Evolutionary conservation across 202 grass and related monocot species (phyloP), one percentile per base, ranked within the genome.

Genomic region (Dendrocalamus latiflorus): DNA sequence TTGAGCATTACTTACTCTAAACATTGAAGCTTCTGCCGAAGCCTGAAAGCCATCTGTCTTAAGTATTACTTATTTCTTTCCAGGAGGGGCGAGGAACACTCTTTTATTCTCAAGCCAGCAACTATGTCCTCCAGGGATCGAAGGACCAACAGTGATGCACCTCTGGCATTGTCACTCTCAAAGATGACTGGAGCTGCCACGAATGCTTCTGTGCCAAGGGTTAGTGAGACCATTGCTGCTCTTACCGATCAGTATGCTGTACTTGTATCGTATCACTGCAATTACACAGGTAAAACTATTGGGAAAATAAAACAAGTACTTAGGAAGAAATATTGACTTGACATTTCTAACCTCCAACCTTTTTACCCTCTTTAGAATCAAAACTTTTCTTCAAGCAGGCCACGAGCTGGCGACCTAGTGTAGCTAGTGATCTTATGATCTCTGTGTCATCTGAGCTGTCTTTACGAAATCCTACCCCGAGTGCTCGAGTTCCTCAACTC

Each of bases 361-460:
- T 79, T 65, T 70, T 86, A 28, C 63, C 83, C 24, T 85, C 16
- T 75, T 74, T 86, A 99, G 96, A 96, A 81, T 99, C 96, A 28
- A 99, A 96, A 78, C 87, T 99, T 51, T 99, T 99, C 74, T 99
- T 96, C 84, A 99, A 99, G 84, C 91, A 99, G 76, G 71, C 79
- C 63, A 96, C 93, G 72, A 91, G 75, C 74, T 99, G 96, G 96
- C 87, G 13, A 68, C 96, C 96, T 49, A 90, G 74, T 83, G 88
- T 88, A 86, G 78, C 84, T 72, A 95, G 93, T 50, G 96, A 99
- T 85, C 85, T 99, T 79, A 96, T 99, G 96, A 88, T 99, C 45
- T 92, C 93, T 22, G 81, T 99, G 75, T 93, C 91, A 74, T 92
- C 93, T 8, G 96, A 99, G 69, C 57, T 87, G 6, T 88, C 83